These are phyloP conservation scores for Pezicula rhizophila DNA, from an alignment of 2,329 filamentous ascomycete genomes.

Conservation along the genomic window DNA sequence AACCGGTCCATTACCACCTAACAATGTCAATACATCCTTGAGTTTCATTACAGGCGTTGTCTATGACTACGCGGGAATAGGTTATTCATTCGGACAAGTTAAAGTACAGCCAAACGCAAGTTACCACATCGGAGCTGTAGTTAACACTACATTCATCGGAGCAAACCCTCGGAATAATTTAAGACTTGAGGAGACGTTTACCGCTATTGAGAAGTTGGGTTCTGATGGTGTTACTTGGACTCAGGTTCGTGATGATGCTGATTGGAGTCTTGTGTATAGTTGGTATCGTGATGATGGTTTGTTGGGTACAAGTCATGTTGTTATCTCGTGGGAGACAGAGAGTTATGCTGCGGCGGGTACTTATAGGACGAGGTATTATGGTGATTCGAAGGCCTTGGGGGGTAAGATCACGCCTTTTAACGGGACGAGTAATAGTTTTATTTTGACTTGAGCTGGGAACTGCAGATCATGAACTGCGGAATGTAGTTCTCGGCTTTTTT, in stretches of 20 bases:
- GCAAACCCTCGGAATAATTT: slow-evolving; percentile 89
- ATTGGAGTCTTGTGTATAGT: slow-evolving; percentile 77
- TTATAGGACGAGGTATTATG: slow-evolving; percentile 78
- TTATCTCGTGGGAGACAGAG: slow-evolving; percentile 73
- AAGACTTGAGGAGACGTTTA: slow-evolving; percentile 69
- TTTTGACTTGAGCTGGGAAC: slow-evolving; percentile 9
- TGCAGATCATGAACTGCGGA: not conserved
- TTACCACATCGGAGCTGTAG: slow-evolving; percentile 55
- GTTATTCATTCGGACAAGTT: slow-evolving; percentile 65
- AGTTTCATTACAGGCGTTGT: slow-evolving; percentile 79
- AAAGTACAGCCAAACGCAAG: slow-evolving; percentile 43
- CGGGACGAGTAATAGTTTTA: slow-evolving; percentile 45
- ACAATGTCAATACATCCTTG: slow-evolving; percentile 67
- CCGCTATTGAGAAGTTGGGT: slow-evolving; percentile 58
- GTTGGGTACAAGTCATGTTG: slow-evolving; percentile 70
- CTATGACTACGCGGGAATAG: slow-evolving; percentile 58
- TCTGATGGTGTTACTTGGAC: slow-evolving; percentile 51
- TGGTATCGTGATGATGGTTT: slow-evolving; percentile 69
- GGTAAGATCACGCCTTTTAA: slow-evolving; percentile 62
- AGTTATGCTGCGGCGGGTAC: slow-evolving; percentile 49
- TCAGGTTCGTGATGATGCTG: slow-evolving; percentile 62
- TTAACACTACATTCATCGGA: slow-evolving; percentile 68
- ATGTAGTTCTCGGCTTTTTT: too few species aligned
- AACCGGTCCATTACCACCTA: slow-evolving; percentile 62
- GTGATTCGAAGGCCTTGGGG: slow-evolving; percentile 64